Evolutionary conservation across 2,329 filamentous ascomycete species (phyloP), one percentile per base, ranked within the genome.

Genomic region (Ophiostoma sp.): DNA sequence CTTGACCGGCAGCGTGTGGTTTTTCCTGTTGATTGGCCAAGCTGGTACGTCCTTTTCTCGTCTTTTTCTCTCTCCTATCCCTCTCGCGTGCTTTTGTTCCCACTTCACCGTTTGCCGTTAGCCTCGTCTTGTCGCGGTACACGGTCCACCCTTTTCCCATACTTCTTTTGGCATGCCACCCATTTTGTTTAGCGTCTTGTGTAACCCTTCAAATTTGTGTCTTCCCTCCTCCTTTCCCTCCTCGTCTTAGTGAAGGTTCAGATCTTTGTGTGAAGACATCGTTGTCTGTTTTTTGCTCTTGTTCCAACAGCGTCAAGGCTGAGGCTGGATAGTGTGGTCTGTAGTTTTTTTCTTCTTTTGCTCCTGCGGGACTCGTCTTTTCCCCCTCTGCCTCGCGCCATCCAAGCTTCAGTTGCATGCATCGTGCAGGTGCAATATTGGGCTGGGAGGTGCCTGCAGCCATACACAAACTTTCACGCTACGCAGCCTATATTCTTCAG

Each of bases 1-100:
- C 80, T 83, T 98, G 71, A 97, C 95, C 2, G 95, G 95, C 39
- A 97, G 94, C 79, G 87, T 98, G 72, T 98, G 95, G 95, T 98
- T 98, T 83, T 98, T 98, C 78, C 83, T 98, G 77, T 85, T 98
- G 76, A 95, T 98, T 82, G 95, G 95, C 7, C 90, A 96, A 81
- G 95, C 95, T 78, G 94, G 94, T 97, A 82, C 78, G 92, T 48
- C 22, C 6, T 19, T 64, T 48, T 66, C 76, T 74, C 55, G 33
- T 72, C 50, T 45, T 22, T 12, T 28, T 75, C 72, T 57, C 50
- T 59, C 39, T 69, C 15, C 17, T 33, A 11, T 17, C 7, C 15
- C 17, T 33, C 17, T 17, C 7, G 7, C 28, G 1, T 11, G 3
- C 17, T 36, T 36, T 36, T 57, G 3, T 50, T 6, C 45, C 31